Base-by-base conservation (phyloP, 192 early-diverging fungal genomes). In the Coemansia sp. region DNA sequence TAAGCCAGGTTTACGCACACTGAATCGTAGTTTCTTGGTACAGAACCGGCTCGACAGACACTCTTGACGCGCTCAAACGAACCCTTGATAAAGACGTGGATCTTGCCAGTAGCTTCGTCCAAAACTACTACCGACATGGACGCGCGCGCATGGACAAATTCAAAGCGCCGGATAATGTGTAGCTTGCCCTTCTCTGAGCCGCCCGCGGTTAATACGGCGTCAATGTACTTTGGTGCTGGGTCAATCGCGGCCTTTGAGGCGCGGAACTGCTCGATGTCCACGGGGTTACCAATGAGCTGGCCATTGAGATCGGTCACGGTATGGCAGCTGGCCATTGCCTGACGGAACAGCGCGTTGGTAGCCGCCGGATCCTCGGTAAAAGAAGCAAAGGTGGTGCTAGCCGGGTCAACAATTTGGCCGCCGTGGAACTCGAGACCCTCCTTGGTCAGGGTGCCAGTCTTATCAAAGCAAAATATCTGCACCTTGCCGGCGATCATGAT, bases 121-220 rank as follows among this genome's bases (percentile, higher is more conserved):
- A 78, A 71, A 19, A 90, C 82, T 33, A 87, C 80, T n/a, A 87
- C 88, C 10, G 88, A 87, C 91, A 92, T 92, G 62, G 89, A 89
- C 62, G 85, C 86, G 58, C 89, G 85, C 19, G 87, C 77, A 42
- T 90, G 88, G 49, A 88, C 82, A 74, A 93, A 93, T 61, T 91
- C 91, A 53, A 89, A 92, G 32, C 91, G 82, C 69, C 87, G 87
- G 44, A 91, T 40, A 43, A 90, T 79, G 63, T 75, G 35, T 37
- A 61, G 37, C 37, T 21, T 40, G 33, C 35, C 35, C 21, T 61
- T 37, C 17, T 57, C 66, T 3, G 71, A 43, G 7, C 72, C 74
- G 8, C 53, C 14, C 3, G 85, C 61, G n/a, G 84, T 81, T 38
- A 84, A 77, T 58, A 87, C 55, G 50, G 79, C 64, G 32, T 75